Base-by-base conservation (phyloP, 176 grass and related monocot genomes). In the Ananas comosus region DNA sequence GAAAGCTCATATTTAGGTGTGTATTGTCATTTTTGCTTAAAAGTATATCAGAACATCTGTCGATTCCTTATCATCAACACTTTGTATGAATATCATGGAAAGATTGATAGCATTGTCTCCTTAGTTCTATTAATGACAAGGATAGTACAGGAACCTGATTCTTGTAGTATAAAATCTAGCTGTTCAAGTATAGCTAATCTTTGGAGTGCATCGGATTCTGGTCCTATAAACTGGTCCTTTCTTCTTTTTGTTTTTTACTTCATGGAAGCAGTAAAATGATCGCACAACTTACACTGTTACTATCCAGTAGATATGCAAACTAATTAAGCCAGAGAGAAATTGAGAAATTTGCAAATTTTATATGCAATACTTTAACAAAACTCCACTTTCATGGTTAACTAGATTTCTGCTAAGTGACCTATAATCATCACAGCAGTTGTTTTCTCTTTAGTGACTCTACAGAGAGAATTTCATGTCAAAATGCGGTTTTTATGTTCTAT, bases 1-100 rank as follows among this genome's bases (percentile, higher is more conserved):
- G 65, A 67, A 66, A 67, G 14, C 29, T 49, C 28, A 49, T 67
- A 67, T 67, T 67, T 47, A 67, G n/a, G 65, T 49, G 65, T 67
- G 42, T 67, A n/a, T 22, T 61, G 21, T 61, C 17, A 9, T 61
- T 19, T 10, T 13, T 18, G 16, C 21, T 61, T 22, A 21, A 9
- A 22, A 16, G n/a, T 13, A 18, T 61, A 18, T 10, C 16, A 19
- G 21, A 18, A n/a, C 13, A 16, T 18, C 16, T 61, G 56, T 10
- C 56, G 21, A 61, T 61, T 57, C 56, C 21, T 61, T 61, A 61
- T 61, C 21, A 10, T 61, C 56, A 2, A 14, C 16, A 17, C 16
- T 18, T 61, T 61, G 9, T 61, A n/a, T 61, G 17, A 61, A 19
- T 1, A 18, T 61, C 56, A n/a, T 59, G 2, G 56, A 61, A 61